Percentiles rank a stretch among this genome's conserved stretches.
These are phyloP conservation scores for Microstegium vimineum DNA, from an alignment of 176 grass and related monocot genomes.

Conservation along the genomic window DNA sequence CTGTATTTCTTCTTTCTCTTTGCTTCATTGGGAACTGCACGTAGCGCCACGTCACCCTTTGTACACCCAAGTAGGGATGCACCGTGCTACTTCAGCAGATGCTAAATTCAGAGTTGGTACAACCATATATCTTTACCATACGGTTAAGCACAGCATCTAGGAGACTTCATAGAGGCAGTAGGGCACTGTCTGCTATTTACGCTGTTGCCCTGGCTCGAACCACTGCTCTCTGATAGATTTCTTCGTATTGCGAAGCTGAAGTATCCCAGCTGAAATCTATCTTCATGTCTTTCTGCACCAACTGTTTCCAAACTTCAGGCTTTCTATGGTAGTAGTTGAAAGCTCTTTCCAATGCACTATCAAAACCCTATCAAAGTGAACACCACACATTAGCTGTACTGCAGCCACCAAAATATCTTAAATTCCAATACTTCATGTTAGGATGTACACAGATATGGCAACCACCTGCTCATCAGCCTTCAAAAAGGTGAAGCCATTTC, in stretches of 20 bases:
- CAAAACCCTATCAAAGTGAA: conserved; percentile 59
- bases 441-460: neutral
- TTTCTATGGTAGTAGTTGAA: conserved; percentile 72
- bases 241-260: conserved; percentile 73
- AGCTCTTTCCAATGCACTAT: conserved; percentile 62
- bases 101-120: neutral
- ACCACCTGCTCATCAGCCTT: conserved; percentile 77
- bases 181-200: conserved; percentile 10
- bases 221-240: conserved; percentile 66
- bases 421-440: neutral
- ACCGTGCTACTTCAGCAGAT: neutral
- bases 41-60: neutral
- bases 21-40: neutral
- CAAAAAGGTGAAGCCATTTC: conserved; percentile 89
- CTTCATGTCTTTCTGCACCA: conserved; percentile 74
- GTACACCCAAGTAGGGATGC: neutral
- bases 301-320: conserved; percentile 70
- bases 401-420: neutral
- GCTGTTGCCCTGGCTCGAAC: conserved; percentile 60
- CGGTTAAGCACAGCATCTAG: neutral
- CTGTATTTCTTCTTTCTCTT: neutral
- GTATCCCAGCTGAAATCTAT: conserved; percentile 94
- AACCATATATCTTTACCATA: neutral
- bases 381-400: neutral
- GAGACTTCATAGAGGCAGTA: neutral